These are phyloP conservation scores for Wallacemonas collosoma DNA, from an alignment of 208 protist species.

Conservation along the genomic window DNA sequence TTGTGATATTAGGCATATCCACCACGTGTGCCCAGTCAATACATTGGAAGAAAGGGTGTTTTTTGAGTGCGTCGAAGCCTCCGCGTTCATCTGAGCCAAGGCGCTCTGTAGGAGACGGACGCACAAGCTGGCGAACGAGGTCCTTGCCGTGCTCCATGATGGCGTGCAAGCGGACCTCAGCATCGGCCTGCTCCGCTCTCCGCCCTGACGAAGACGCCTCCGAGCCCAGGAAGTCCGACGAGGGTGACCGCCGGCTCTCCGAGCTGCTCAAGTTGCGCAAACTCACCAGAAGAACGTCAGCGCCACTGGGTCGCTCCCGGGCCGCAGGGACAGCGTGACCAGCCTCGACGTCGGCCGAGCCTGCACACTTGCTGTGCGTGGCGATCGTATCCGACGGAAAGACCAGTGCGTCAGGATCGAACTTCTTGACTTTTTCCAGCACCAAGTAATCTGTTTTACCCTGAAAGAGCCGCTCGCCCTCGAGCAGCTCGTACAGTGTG, in stretches of 20 bases:
- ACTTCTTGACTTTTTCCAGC: conserved; percentile 58
- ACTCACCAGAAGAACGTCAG: too few species aligned
- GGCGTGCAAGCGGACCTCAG: not conserved
- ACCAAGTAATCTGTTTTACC: conserved; percentile 61
- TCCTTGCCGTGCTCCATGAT: conserved; percentile 65
- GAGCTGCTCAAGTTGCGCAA: too few species aligned
- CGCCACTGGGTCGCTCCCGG: too few species aligned
- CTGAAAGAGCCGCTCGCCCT: conserved; percentile 57
- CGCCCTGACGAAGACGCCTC: conserved; percentile 21
- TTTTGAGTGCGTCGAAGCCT: conserved; percentile 81
- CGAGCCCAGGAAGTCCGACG: conserved; percentile 7
- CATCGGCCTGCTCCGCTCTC: not conserved
- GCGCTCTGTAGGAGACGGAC: conserved; percentile 58
- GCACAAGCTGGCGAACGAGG: conserved; percentile 80
- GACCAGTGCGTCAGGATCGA: conserved; percentile 15
- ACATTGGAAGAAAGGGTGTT: conserved; percentile 82
- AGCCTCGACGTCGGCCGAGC: too few species aligned
- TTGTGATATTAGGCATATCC: conserved; percentile 46
- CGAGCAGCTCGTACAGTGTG: conserved; percentile 93
- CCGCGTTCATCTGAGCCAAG: conserved; percentile 67
- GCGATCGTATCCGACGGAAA: conserved; percentile 5
- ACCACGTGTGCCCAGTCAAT: conserved; percentile 68
- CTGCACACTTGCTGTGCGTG: not conserved
- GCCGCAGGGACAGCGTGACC: too few species aligned
- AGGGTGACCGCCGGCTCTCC: too few species aligned